phyloP scores from a whole-genome alignment of 208 protist genomes.

The Trypanosoma caninum region DNA sequence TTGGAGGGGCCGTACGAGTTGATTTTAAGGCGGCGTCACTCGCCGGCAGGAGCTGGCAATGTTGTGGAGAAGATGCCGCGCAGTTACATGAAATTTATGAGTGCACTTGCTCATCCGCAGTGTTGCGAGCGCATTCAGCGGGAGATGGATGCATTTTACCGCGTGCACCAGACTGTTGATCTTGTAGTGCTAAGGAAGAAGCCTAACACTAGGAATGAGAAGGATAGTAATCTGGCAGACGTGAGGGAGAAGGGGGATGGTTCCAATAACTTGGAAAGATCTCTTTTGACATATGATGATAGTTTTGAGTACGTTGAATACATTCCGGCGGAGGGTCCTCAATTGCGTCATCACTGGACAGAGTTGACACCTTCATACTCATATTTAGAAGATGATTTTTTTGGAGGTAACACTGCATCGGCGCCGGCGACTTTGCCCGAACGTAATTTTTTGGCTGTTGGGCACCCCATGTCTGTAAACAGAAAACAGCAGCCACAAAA shows the following conservation, averaged over 20 bases:
- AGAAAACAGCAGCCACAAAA: not conserved
- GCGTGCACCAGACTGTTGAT: slow-evolving; percentile 30
- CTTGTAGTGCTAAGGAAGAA: slow-evolving; percentile 63
- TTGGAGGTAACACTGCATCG: slow-evolving; percentile 12
- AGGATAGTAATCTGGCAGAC: not conserved
- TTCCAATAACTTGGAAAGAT: no score
- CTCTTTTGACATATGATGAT: slow-evolving; percentile 53
- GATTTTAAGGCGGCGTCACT: slow-evolving; percentile 40
- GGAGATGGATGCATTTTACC: slow-evolving; percentile 24
- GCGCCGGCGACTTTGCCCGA: not conserved
- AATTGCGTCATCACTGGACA: slow-evolving; percentile 67
- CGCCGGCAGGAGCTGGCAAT: slow-evolving; percentile 11
- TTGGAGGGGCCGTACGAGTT: slow-evolving; percentile 61
- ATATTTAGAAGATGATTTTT: slow-evolving; percentile 73
- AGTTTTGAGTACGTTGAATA: slow-evolving; percentile 84
- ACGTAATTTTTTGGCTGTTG: slow-evolving; percentile 64
- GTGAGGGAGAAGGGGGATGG: no score
- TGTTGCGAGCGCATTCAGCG: slow-evolving; percentile 8
- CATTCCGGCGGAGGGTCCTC: slow-evolving; percentile 34
- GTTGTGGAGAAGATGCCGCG: not conserved
- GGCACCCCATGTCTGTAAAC: slow-evolving; percentile 23
- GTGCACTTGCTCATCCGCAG: slow-evolving; percentile 10
- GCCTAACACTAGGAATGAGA: no score
- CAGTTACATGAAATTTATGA: slow-evolving; percentile 4
- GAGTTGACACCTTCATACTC: slow-evolving; percentile 67